A percentile compares a stretch with the other conserved stretches of the same genome.
Conservation (phyloP, 106 monocot genomes). For the Acorus gramineus region DNA sequence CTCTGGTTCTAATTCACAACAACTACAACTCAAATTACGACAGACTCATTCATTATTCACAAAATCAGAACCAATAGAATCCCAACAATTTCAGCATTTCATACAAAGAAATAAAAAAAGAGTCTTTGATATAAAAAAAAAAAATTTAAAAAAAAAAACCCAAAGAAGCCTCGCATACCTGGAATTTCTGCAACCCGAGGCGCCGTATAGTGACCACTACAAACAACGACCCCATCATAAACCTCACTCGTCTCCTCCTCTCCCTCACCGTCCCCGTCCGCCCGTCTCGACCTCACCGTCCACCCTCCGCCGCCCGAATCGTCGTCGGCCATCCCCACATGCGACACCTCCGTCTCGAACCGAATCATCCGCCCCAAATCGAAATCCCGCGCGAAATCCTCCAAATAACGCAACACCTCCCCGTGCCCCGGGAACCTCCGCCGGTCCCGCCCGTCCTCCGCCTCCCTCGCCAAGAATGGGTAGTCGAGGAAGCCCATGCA, state of each 20-base stretch:
- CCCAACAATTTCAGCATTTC: too few species aligned
- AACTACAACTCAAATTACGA: too few species aligned
- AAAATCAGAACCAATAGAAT: too few species aligned
- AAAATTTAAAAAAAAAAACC: not conserved
- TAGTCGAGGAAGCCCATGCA: conserved; percentile 87
- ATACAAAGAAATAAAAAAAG: too few species aligned
- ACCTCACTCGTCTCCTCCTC: conserved; percentile 27
- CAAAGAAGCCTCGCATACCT: conserved; percentile 27
- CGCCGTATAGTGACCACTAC: conserved; percentile 78
- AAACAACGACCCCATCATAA: conserved; percentile 82
- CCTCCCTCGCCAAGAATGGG: conserved; percentile 35
- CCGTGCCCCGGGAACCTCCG: conserved; percentile 66
- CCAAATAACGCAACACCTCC: conserved; percentile 76
- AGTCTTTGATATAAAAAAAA: too few species aligned
- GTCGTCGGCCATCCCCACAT: conserved; percentile 37
- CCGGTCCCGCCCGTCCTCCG: conserved; percentile 16
- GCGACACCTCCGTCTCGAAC: conserved; percentile 60
- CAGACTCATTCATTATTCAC: too few species aligned
- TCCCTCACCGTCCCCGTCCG: conserved; percentile 3
- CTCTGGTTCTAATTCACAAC: too few species aligned
- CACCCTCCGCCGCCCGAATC: conserved; percentile 22
- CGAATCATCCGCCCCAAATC: conserved; percentile 33
- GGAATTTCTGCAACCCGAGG: conserved; percentile 69
- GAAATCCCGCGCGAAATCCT: conserved; percentile 66
- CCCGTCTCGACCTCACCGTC: conserved; percentile 38